These are phyloP conservation scores for Baorangia bicolor DNA, from an alignment of 768 basidiomycete species.

Conservation along the genomic window DNA sequence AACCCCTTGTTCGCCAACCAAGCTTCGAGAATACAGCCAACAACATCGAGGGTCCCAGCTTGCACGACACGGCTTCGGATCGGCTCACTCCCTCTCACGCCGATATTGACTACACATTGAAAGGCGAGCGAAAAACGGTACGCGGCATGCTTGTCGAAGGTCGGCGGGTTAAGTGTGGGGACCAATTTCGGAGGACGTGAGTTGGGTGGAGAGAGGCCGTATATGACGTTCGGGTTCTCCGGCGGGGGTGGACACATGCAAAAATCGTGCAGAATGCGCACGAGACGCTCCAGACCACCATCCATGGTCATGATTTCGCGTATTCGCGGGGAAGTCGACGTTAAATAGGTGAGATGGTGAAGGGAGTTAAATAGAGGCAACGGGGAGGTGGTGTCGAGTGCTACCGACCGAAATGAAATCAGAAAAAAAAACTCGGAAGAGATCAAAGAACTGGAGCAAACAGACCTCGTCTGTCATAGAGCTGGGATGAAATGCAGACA, in stretches of 20 bases:
- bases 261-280: constrained; percentile 87
- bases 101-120: constrained; percentile 96
- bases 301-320: constrained; percentile 98
- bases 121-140: constrained; percentile 92
- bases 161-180: constrained; percentile 64
- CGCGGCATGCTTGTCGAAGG: constrained; percentile 80
- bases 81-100: constrained; percentile 90
- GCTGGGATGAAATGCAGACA: constrained; percentile 90
- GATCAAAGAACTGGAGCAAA: constrained; percentile 5
- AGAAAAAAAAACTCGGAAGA: background rate
- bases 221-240: constrained; percentile 72
- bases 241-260: constrained; percentile 81
- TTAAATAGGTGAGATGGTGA: constrained; percentile 93
- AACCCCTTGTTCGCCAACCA: constrained; percentile 91
- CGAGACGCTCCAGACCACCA: constrained; percentile 93
- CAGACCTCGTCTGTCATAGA: constrained; percentile 93
- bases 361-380: constrained; percentile 89
- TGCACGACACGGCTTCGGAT: constrained; percentile 92
- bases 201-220: constrained; percentile 71
- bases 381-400: constrained; percentile 54
- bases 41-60: constrained; percentile 90
- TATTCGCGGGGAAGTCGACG: constrained; percentile 95
- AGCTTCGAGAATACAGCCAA: constrained; percentile 89
- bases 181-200: constrained; percentile 52
- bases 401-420: constrained; percentile 26